phyloP scores from a whole-genome alignment of 192 early-diverging fungal species.

The Dissophora ornata region DNA sequence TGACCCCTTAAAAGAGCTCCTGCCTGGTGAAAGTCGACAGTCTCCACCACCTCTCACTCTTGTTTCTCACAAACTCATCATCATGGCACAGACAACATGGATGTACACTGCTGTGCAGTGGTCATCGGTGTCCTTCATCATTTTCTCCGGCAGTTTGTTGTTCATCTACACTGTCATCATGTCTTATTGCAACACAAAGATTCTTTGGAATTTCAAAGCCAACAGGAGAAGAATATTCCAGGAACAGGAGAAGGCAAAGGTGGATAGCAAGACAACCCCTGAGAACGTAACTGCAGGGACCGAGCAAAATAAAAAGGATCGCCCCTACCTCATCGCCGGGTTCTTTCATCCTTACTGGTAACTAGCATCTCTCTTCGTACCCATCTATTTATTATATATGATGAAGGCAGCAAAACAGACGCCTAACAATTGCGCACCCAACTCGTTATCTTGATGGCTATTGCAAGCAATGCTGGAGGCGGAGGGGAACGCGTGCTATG shows the following conservation, averaged over 20 bases:
- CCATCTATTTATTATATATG: no score
- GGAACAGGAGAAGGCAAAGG: slow-evolving; percentile 8
- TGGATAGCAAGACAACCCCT: background rate
- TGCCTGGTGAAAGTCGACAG: no score
- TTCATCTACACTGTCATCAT: slow-evolving; percentile 23
- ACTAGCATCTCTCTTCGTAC: no score
- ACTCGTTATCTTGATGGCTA: no score
- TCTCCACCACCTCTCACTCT: background rate
- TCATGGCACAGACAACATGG: slow-evolving; percentile 9
- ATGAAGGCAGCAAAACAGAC: no score
- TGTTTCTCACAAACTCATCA: slow-evolving; percentile 8
- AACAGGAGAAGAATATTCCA: slow-evolving; percentile 44
- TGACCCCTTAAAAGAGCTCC: no score
- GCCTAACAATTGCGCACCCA: no score
- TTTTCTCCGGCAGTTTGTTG: background rate
- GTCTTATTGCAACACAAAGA: slow-evolving; percentile 27
- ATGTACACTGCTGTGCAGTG: background rate
- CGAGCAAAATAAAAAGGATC: slow-evolving; percentile 26
- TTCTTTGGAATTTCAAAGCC: slow-evolving; percentile 19
- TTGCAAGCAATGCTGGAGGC: slow-evolving; percentile 90
- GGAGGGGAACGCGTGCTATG: slow-evolving; percentile 98
- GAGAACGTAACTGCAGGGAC: background rate
- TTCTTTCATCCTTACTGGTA: slow-evolving; percentile 97
- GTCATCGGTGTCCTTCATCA: slow-evolving; percentile 11
- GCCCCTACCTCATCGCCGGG: slow-evolving; percentile 65